Evolutionary conservation across 2,329 filamentous ascomycete genomes (phyloP).

Genomic region (Emergomyces africanus): DNA sequence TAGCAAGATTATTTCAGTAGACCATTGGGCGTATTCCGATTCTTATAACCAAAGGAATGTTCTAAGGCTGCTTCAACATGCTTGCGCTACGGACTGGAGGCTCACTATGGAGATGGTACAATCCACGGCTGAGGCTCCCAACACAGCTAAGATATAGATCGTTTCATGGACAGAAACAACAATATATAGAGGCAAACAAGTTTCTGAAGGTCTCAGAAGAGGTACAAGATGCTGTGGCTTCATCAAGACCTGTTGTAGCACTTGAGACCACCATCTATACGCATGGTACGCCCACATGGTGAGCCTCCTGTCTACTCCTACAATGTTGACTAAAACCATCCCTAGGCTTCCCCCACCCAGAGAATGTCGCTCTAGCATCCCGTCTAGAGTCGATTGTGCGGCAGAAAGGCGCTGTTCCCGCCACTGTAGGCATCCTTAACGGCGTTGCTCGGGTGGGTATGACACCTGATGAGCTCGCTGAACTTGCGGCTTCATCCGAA

Average conservation of each 20-base stretch:
- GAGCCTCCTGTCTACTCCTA: neutral
- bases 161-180: neutral
- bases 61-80: neutral
- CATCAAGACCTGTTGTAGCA: constrained; percentile 72
- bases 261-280: constrained; percentile 97
- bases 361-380: constrained; percentile 62
- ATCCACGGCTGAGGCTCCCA: neutral
- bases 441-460: constrained; percentile 75
- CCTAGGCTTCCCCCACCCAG: constrained; percentile 55
- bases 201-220: constrained; percentile 68
- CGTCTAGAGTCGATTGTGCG: constrained; percentile 73
- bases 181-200: constrained; percentile 20
- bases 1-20: neutral
- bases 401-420: constrained; percentile 67
- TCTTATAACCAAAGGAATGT: neutral
- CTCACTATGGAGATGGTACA: neutral
- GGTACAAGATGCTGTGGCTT: constrained; percentile 61
- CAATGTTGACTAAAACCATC: neutral
- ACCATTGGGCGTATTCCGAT: neutral
- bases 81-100: neutral
- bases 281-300: constrained; percentile 47
- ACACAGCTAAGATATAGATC: neutral
- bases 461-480: constrained; percentile 55
- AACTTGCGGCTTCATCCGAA: constrained; percentile 53
- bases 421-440: constrained; percentile 78